phyloP scores from a whole-genome alignment of 2,329 filamentous ascomycete species.

The Penicillium sp. region DNA sequence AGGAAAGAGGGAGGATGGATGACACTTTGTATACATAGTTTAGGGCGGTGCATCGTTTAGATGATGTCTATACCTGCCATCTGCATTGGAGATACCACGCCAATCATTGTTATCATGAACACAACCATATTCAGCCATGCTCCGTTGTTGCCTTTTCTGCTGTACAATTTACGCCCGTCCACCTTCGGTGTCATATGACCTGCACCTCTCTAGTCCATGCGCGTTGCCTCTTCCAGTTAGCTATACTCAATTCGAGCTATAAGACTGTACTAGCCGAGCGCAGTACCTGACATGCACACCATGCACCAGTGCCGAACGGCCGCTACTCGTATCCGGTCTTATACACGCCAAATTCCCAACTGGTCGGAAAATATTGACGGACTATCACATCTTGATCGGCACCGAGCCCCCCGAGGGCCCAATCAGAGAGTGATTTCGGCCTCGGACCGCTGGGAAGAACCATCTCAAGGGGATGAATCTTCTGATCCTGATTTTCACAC shows the following conservation, averaged over 20 bases:
- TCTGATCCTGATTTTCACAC: neutral
- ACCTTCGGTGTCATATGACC: neutral
- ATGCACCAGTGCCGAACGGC: neutral
- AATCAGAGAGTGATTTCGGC: neutral
- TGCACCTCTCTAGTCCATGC: neutral
- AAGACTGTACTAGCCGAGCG: neutral
- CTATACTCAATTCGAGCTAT: neutral
- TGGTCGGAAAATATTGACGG: neutral
- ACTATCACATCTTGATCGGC: neutral
- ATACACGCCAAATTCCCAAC: slow-evolving; percentile 7
- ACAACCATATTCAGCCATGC: neutral
- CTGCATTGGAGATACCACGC: slow-evolving; percentile 27
- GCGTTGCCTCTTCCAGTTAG: neutral
- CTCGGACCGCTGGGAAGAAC: slow-evolving; percentile 4
- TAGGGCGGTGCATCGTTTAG: neutral
- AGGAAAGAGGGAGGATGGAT: neutral
- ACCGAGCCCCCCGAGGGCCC: neutral
- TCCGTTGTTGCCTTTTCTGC: neutral
- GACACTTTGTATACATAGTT: neutral
- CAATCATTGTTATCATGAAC: slow-evolving; percentile 8
- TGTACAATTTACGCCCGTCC: neutral
- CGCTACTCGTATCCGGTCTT: neutral
- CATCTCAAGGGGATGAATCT: slow-evolving; percentile 4
- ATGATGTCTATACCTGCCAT: slow-evolving; percentile 12
- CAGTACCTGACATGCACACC: slow-evolving; percentile 3